Base-by-base conservation (phyloP, 108 stramenopile species). In the Cyclotella kingstonii region DNA sequence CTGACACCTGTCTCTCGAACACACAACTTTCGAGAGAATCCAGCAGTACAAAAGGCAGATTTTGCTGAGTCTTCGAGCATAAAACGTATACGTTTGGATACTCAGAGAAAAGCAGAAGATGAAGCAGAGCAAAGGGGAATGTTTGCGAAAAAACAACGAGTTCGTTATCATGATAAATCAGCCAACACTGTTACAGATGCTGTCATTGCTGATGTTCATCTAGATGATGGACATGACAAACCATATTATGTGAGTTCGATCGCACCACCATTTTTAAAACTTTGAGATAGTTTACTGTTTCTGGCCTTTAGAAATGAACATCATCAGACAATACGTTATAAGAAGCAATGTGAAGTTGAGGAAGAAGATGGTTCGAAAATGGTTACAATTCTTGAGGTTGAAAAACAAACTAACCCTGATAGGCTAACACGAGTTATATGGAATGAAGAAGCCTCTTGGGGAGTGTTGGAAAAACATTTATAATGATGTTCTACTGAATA, bases 341-440 rank as follows among this genome's bases (percentile, higher is more conserved):
- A 73, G 36, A 49, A 50, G 21, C 44, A 56, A 30, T 36, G 59
- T n/a, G 49, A 52, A 19, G 40, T 38, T 10, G 44, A 33, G n/a
- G 9, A 50, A 23, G 65, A 70, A n/a, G 53, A 66, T 34, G 70
- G 77, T 3, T 25, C 29, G n/a, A 56, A 44, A 46, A 21, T 22
- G 4, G 39, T 39, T 18, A 19, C 6, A 0, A 30, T 56, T 45
- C 33, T 59, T 1, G 56, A 60, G 18, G 54, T 78, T 21, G 77
- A 78, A 45, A 78, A 78, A 42, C 77, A 78, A 59, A 78, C 77
- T 4, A 73, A 52, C 36, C 71, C 71, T 27, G 77, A 78, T 38
- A 66, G 77, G 39, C 55, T 78, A 14, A 18, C 15, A 19, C 56
- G 58, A 26, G 66, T 78, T 25, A 34, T 47, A 18, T 78, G 64